A percentile compares a stretch with the other conserved stretches of the same genome.
Conservation (phyloP, 2,329 filamentous ascomycete species). For the Colletotrichum tropicale region DNA sequence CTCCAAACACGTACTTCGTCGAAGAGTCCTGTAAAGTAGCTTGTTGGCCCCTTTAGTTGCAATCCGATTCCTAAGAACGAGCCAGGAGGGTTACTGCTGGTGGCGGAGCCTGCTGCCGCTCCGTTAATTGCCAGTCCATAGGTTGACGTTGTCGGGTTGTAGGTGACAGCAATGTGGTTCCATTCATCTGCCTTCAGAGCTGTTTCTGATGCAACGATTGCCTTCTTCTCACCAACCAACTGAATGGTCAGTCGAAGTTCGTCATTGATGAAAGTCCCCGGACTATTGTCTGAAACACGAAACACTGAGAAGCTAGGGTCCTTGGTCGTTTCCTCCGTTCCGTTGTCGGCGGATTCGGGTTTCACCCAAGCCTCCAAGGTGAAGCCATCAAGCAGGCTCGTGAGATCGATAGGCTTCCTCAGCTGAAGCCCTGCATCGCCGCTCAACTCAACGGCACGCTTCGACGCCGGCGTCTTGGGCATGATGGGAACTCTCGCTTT, state of each 20-base stretch:
- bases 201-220: neutral
- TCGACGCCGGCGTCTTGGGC: neutral
- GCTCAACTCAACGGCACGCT: neutral
- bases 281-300: too few relatives aligned
- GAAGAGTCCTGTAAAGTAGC: neutral
- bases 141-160: neutral
- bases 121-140: too few relatives aligned
- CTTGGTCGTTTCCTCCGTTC: fast-evolving
- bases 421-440: neutral
- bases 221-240: neutral
- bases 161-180: neutral
- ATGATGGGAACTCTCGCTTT: neutral
- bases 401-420: neutral
- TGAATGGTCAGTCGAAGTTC: too few relatives aligned
- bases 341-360: neutral
- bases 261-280: too few relatives aligned
- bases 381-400: neutral
- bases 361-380: neutral
- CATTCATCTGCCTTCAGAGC: neutral
- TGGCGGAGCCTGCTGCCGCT: neutral
- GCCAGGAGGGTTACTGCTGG: neutral
- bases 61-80: too few relatives aligned
- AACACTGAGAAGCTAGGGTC: too few relatives aligned
- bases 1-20: neutral
- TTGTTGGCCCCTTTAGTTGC: too few relatives aligned